phyloP scores from a whole-genome alignment of 306 rosid genomes.

The Purshia tridentata region DNA sequence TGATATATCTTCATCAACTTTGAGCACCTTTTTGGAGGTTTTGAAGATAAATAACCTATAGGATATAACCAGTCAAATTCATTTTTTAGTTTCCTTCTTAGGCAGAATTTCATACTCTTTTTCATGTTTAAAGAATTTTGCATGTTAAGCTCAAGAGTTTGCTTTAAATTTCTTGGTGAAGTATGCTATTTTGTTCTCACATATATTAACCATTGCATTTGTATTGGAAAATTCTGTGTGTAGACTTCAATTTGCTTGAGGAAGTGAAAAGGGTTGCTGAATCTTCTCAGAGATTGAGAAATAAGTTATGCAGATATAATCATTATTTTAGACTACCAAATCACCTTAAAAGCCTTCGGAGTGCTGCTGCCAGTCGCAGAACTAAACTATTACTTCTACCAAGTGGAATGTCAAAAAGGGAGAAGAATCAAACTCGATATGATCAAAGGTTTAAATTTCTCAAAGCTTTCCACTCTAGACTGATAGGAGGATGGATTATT shows the following conservation, averaged over 20 bases:
- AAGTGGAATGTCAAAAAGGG: constrained; percentile 75
- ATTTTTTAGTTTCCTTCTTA: not conserved
- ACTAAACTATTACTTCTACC: constrained; percentile 71
- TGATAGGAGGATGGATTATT: not conserved
- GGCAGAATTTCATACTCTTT: not conserved
- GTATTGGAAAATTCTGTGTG: constrained; percentile 4
- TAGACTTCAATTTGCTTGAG: constrained; percentile 86
- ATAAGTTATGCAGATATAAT: constrained; percentile 52
- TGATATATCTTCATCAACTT: not conserved
- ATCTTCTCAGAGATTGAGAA: constrained; percentile 69
- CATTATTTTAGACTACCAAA: constrained; percentile 49
- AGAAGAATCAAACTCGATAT: constrained; percentile 66
- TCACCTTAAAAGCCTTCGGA: constrained; percentile 46
- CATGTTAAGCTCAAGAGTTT: not conserved
- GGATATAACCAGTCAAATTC: not conserved
- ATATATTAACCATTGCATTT: not conserved
- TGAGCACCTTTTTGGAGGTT: not conserved
- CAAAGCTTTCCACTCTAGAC: not conserved
- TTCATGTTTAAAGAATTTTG: not conserved
- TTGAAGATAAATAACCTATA: not conserved
- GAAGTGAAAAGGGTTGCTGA: constrained; percentile 86
- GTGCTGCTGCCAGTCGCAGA: constrained; percentile 61
- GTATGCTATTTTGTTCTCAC: not conserved
- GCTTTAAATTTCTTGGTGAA: constrained; percentile 6
- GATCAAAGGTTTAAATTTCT: constrained; percentile 54